Evolutionary conservation across 176 grass and related monocot genomes (phyloP).

Genomic region (Puya raimondii): DNA sequence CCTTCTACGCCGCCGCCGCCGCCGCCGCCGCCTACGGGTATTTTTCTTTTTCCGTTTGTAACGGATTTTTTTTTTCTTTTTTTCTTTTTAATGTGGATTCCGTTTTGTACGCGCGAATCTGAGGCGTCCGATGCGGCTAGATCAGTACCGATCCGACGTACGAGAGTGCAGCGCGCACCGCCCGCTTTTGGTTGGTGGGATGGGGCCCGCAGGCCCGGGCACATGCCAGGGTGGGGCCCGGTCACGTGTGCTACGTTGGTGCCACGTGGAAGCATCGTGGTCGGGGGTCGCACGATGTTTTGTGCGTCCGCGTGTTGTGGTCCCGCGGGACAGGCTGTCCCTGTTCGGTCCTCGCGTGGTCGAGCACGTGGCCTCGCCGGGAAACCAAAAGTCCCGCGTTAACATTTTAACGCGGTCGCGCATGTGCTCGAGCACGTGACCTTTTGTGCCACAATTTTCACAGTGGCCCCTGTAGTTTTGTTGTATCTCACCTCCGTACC

Average conservation of each 20-base stretch:
- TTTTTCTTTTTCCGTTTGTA: neutral
- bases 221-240: neutral
- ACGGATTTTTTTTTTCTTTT: neutral
- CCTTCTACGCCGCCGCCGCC: constrained; percentile 49
- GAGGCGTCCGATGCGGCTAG: neutral
- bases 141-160: neutral
- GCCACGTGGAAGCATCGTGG: neutral
- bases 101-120: neutral
- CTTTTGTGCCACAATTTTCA: no score
- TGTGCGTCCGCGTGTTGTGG: neutral
- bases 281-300: neutral
- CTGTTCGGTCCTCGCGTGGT: neutral
- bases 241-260: neutral
- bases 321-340: no score
- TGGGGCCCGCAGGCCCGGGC: constrained; percentile 3
- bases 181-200: neutral
- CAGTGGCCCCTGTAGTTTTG: no score
- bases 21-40: constrained; percentile 80
- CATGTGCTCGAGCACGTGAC: no score
- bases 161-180: neutral
- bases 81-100: neutral
- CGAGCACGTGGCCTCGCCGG: neutral
- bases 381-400: neutral
- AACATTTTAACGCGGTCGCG: no score
- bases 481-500: no score